Percentiles rank a stretch among this genome's conserved stretches.
phyloP scores from a whole-genome alignment of 1,284 basidiomycete species.

The Chiua sp. region DNA sequence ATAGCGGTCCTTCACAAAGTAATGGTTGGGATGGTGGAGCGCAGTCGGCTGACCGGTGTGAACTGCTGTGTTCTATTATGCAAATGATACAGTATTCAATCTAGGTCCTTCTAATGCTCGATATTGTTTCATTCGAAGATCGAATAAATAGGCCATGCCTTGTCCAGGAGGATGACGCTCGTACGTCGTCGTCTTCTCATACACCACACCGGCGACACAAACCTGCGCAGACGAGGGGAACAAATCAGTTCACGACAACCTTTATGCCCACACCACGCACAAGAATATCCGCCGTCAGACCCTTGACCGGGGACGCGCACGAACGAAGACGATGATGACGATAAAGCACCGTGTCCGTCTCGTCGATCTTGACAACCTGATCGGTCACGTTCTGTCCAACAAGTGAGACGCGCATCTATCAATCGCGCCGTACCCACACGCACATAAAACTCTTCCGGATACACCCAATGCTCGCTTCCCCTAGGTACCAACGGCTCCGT shows the following conservation, averaged over 20 bases:
- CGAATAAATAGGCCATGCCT: conserved; percentile 22
- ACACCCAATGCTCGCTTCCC: conserved; percentile 80
- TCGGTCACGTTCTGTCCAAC: conserved; percentile 56
- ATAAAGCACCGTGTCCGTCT: conserved; percentile 56
- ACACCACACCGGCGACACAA: conserved; percentile 61
- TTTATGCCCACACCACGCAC: conserved; percentile 44
- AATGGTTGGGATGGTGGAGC: no score
- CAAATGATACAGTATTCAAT: not conserved
- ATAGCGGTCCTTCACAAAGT: no score
- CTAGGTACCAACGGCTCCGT: conserved; percentile 55
- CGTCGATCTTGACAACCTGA: conserved; percentile 42
- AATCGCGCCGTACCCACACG: no score
- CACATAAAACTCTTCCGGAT: conserved; percentile 71
- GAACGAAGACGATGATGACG: conserved; percentile 81
- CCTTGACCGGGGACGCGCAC: conserved; percentile 78
- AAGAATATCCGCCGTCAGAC: conserved; percentile 82
- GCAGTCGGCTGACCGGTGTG: not conserved
- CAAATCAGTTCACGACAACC: not conserved
- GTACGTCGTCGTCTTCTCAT: conserved; percentile 50
- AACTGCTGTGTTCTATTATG: conserved; percentile 2
- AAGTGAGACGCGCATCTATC: not conserved
- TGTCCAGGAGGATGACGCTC: conserved; percentile 51
- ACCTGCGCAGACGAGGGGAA: conserved; percentile 50
- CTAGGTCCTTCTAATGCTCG: conserved; percentile 9
- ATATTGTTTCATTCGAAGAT: conserved; percentile 34